A percentile compares a stretch with the other conserved stretches of the same genome.
These are phyloP conservation scores for Rhododendron ovatum DNA, from an alignment of 148 eudicot species.

Conservation along the genomic window DNA sequence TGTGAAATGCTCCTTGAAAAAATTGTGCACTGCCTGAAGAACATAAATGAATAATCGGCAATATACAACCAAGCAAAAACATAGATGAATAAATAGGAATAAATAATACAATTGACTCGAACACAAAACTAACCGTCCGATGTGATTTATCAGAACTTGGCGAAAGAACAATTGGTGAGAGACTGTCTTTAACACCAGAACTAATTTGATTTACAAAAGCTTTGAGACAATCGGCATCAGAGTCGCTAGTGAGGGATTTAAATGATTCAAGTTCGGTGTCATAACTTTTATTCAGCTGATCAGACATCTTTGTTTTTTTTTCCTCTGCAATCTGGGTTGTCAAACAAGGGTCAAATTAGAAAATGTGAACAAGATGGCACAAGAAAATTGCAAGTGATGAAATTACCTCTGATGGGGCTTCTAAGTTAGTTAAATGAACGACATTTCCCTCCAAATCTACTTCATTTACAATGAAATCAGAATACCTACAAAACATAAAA, in stretches of 20 bases:
- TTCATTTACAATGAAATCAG: slow-evolving; percentile 96
- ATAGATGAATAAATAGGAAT: neutral
- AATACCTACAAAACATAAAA: slow-evolving; percentile 44
- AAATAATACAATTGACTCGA: neutral
- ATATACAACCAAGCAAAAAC: neutral
- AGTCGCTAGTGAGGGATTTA: slow-evolving; percentile 64
- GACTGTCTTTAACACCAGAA: slow-evolving; percentile 40
- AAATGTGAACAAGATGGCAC: slow-evolving; percentile 1
- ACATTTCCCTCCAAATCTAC: slow-evolving; percentile 87
- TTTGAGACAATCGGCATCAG: slow-evolving; percentile 58
- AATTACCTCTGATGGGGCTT: slow-evolving; percentile 61
- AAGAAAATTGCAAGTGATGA: slow-evolving; percentile 1
- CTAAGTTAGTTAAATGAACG: slow-evolving; percentile 71
- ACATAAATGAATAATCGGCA: neutral
- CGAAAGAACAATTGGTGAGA: slow-evolving; percentile 56
- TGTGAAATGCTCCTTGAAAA: slow-evolving; percentile 80
- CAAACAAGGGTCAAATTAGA: neutral
- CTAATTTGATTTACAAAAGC: slow-evolving; percentile 51
- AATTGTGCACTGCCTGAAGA: slow-evolving; percentile 81
- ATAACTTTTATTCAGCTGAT: slow-evolving; percentile 45
- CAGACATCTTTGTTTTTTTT: slow-evolving; percentile 40
- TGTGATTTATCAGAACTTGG: slow-evolving; percentile 86
- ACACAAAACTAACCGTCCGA: slow-evolving; percentile 54
- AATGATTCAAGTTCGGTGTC: slow-evolving; percentile 62
- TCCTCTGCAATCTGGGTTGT: slow-evolving; percentile 52